These are phyloP conservation scores for Solanum hybrid DNA, from an alignment of 305 asterid genomes.

Conservation along the genomic window DNA sequence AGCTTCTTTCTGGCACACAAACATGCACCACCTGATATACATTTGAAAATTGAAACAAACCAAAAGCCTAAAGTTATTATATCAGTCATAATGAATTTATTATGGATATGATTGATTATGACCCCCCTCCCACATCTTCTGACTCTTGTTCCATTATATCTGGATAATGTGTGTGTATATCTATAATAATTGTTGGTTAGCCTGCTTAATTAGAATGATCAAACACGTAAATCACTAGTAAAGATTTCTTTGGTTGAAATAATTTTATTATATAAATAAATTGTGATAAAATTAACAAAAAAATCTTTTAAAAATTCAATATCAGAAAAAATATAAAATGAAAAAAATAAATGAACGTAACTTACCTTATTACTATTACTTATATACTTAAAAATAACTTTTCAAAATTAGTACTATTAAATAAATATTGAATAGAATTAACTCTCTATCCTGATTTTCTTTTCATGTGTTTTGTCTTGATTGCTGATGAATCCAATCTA, in stretches of 20 bases:
- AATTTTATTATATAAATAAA: not conserved
- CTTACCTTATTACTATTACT: not conserved
- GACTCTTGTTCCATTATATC: not conserved
- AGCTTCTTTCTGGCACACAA: not conserved
- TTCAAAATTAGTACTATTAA: not conserved
- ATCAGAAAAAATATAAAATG: not conserved
- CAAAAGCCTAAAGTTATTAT: not conserved
- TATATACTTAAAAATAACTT: not conserved
- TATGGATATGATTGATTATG: not conserved
- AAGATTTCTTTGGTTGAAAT: not conserved
- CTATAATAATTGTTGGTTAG: not conserved
- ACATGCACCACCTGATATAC: not conserved
- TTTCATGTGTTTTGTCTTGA: not conserved
- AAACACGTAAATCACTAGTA: not conserved
- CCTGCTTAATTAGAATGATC: not conserved
- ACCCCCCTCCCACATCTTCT: not conserved
- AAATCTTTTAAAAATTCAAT: not conserved
- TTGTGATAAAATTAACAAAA: not conserved
- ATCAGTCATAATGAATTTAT: not conserved
- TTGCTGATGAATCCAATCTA: not conserved
- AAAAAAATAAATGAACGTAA: not conserved
- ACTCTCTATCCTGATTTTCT: not conserved
- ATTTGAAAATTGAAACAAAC: not conserved
- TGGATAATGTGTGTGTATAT: not conserved
- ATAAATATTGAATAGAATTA: not conserved